Evolutionary conservation across 352 stramenopile genomes (phyloP).

Genomic region (Albugo candida): DNA sequence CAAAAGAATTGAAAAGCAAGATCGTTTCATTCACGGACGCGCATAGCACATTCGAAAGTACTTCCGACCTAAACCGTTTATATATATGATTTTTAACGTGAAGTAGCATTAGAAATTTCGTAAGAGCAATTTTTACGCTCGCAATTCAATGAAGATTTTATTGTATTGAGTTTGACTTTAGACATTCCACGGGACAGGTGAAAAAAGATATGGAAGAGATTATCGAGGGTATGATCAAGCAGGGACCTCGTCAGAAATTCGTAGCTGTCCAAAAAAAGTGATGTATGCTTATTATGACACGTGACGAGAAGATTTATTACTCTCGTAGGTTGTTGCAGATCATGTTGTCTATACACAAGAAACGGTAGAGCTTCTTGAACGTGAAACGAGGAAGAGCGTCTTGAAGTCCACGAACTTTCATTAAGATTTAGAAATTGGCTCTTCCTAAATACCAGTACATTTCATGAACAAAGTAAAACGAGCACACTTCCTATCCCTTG

Average conservation of each 20-base stretch:
- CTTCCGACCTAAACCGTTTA: constrained; percentile 41
- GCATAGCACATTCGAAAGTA: constrained; percentile 30
- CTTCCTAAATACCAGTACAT: constrained; percentile 48
- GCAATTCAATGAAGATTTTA: neutral
- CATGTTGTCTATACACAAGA: constrained; percentile 48
- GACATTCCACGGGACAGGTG: neutral
- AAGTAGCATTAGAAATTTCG: constrained; percentile 65
- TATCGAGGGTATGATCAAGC: constrained; percentile 14
- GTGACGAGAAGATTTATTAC: constrained; percentile 50
- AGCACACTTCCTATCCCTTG: constrained; percentile 39
- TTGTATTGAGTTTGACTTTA: neutral
- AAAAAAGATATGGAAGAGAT: constrained; percentile 46
- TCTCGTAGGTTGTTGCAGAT: constrained; percentile 39
- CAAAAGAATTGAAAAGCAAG: constrained; percentile 60
- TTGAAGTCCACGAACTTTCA: constrained; percentile 56
- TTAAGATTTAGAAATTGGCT: constrained; percentile 44
- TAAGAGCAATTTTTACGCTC: constrained; percentile 11
- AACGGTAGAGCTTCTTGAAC: constrained; percentile 46
- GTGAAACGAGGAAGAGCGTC: constrained; percentile 62
- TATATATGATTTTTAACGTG: constrained; percentile 63
- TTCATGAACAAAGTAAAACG: constrained; percentile 58
- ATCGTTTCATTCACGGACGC: constrained; percentile 65
- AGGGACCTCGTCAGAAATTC: constrained; percentile 11
- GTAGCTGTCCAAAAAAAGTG: neutral
- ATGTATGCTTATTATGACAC: constrained; percentile 1